Base-by-base conservation (phyloP, 768 basidiomycete species). In the Rhizopogon rudus region DNA sequence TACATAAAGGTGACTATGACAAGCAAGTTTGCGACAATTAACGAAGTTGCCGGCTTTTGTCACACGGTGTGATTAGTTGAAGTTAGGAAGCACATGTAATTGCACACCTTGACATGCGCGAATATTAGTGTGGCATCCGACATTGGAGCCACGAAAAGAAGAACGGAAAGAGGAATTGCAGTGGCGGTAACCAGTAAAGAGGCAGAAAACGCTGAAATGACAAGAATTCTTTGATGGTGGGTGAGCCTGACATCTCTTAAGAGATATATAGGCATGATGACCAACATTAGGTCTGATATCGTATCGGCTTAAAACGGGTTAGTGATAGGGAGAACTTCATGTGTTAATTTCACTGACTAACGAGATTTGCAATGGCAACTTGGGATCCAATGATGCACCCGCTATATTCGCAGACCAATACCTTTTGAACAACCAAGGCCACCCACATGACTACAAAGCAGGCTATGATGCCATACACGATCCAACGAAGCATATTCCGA, bases 51-150 rank as follows among this genome's bases (percentile, higher is more conserved):
- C 33, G 45, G n/a, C 45, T 48, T 14, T 48, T 33, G 31, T 7
- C 12, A 7, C 6, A 33, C 20, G 12, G 12, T 17, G 12, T n/a
- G 12, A 20, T 48, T 17, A 48, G 31, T 5, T 1, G 6, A 31
- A 48, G n/a, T 33, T 13, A 48, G 12, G 17, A 33, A n/a, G 2
- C 17, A 48, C 12, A 33, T 33, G 17, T 33, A 20, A 17, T 3
- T 31, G 13, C 43, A n/a, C 22, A 63, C 66, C 66, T 69, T 69
- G 13, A 55, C 16, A 35, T 67, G 65, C 14, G 56, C 67, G 20
- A 69, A 56, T 33, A 59, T 31, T 6, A 63, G 0, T 14, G 67
- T 57, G 16, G 52, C 17, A 5, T 7, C 1, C 20, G 29, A 56
- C 1, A 53, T 37, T 3, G 53, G 7, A 6, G 22, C 39, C 16